Conservation (phyloP, 176 grass and related monocot genomes). For the Themeda triandra region DNA sequence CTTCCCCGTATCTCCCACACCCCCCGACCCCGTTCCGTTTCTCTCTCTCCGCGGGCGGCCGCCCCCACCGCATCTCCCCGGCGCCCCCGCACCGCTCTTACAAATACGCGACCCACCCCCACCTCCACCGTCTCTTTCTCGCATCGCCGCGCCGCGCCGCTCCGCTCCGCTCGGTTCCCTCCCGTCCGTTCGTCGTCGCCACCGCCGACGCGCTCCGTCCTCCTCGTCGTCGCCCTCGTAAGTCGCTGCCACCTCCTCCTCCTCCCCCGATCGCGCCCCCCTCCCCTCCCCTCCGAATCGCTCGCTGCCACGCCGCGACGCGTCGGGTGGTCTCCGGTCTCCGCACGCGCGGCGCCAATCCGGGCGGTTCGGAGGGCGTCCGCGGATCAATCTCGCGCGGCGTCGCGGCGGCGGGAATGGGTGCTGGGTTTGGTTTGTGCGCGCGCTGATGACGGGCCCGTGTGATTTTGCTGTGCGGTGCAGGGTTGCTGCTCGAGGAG, state of each 20-base stretch:
- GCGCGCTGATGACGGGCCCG: neutral
- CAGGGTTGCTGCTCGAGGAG: conserved; percentile 1
- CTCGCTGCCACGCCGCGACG: neutral
- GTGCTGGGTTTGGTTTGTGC: neutral
- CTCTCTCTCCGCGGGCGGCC: neutral
- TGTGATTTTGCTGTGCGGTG: conserved; percentile 3
- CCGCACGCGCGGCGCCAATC: neutral
- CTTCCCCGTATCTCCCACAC: conserved; percentile 8
- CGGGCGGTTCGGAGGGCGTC: neutral
- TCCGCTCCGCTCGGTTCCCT: neutral
- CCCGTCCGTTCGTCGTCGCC: neutral
- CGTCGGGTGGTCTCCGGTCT: neutral
- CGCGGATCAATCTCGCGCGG: neutral
- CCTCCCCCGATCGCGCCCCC: neutral
- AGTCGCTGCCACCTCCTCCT: neutral
- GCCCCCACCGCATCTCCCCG: conserved; percentile 4
- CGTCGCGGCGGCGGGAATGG: neutral
- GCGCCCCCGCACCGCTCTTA: conserved; percentile 1
- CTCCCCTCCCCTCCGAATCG: neutral
- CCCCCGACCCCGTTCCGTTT: too few relatives aligned
- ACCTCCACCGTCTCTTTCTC: conserved; percentile 5
- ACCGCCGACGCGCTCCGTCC: neutral
- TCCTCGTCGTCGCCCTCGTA: neutral
- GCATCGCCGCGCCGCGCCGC: neutral
- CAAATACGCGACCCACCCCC: conserved; percentile 36